A percentile compares a stretch with the other conserved stretches of the same genome.
phyloP scores from a whole-genome alignment of 345 rosid species.

The Populus tremula region DNA sequence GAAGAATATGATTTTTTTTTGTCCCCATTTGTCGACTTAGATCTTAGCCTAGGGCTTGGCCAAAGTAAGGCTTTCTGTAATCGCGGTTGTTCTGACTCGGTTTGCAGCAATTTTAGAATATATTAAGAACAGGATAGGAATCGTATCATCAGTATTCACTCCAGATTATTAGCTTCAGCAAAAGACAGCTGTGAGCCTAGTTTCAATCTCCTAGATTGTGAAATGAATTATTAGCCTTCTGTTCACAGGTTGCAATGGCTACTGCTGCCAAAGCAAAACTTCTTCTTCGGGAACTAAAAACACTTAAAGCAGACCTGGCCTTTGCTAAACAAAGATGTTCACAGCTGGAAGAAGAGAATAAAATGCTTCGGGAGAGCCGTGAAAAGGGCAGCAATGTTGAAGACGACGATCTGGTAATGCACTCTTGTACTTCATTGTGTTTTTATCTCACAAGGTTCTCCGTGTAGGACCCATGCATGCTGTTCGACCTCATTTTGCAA shows the following conservation, averaged over 20 bases:
- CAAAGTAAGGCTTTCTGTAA: background rate
- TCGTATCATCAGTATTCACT: background rate
- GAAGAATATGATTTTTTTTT: background rate
- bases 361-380: conserved; percentile 73
- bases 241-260: conserved; percentile 90
- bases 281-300: conserved; percentile 88
- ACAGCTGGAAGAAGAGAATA: conserved; percentile 91
- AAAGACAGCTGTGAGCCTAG: background rate
- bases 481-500: background rate
- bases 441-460: too few relatives aligned
- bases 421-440: background rate
- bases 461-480: background rate
- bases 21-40: background rate
- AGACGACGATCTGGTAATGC: conserved; percentile 86
- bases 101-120: background rate
- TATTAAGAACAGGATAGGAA: background rate
- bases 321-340: conserved; percentile 82
- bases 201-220: conserved; percentile 20
- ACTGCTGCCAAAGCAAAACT: conserved; percentile 97
- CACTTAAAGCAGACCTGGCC: conserved; percentile 85
- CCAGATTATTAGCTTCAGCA: background rate
- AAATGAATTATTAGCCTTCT: conserved; percentile 35
- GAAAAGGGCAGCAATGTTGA: conserved; percentile 77
- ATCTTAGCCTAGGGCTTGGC: background rate
- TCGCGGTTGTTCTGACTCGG: background rate